Percentiles rank a stretch among this genome's conserved stretches.
Evolutionary conservation across 106 monocot genomes (phyloP).

Genomic region (Phalaenopsis equestris): DNA sequence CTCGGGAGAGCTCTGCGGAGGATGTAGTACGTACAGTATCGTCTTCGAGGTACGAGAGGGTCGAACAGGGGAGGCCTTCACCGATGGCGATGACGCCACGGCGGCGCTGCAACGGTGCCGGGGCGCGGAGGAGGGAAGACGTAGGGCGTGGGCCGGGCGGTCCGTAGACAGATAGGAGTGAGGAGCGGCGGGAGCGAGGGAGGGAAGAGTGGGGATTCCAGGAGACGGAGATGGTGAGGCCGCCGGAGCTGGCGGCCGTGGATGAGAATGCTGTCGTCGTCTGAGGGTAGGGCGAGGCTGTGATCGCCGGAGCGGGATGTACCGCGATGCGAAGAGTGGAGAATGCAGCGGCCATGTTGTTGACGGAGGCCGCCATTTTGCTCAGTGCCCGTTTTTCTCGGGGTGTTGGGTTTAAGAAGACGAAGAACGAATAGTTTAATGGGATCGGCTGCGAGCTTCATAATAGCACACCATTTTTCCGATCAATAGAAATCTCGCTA

Average conservation of each 20-base stretch:
- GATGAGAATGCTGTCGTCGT: not conserved
- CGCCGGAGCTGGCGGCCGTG: not conserved
- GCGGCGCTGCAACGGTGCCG: not conserved
- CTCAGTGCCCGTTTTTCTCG: not conserved
- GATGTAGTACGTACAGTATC: slow-evolving; percentile 7
- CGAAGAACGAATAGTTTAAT: not conserved
- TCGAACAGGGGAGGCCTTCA: slow-evolving; percentile 8
- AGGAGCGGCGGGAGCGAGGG: slow-evolving; percentile 6
- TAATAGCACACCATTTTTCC: not conserved
- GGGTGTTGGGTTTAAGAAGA: not conserved
- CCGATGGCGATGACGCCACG: slow-evolving; percentile 3
- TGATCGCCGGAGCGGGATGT: not conserved
- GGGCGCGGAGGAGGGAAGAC: not conserved
- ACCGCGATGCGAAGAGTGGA: not conserved
- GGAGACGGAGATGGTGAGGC: slow-evolving; percentile 7
- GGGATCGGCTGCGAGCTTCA: not conserved
- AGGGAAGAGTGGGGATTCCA: slow-evolving; percentile 15
- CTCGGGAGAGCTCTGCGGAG: slow-evolving; percentile 8
- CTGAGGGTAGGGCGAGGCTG: not conserved
- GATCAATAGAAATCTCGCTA: no score
- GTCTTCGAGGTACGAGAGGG: slow-evolving; percentile 13
- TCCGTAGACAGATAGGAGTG: slow-evolving; percentile 8
- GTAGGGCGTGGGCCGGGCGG: slow-evolving; percentile 6
- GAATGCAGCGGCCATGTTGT: slow-evolving; percentile 19
- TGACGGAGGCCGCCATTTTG: slow-evolving; percentile 15